Percentiles rank a stretch among this genome's conserved stretches.
phyloP scores from a whole-genome alignment of 352 stramenopile genomes.

The Globisporangium nunn region DNA sequence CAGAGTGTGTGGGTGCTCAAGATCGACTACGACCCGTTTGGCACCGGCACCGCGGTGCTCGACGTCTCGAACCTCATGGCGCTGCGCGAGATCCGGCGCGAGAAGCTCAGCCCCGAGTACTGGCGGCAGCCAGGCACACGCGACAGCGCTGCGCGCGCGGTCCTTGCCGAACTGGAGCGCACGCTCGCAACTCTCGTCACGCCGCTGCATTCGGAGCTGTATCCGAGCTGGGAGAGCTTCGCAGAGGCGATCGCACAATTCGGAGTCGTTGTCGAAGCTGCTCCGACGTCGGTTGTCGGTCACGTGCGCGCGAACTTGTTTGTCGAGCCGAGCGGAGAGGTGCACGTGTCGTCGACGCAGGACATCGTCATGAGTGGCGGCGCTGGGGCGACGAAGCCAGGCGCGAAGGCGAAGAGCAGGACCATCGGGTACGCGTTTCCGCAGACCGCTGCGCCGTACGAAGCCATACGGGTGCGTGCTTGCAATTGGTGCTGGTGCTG shows the following conservation, averaged over 20 bases:
- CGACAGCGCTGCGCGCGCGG: constrained; percentile 41
- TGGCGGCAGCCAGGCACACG: constrained; percentile 61
- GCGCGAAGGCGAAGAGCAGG: constrained; percentile 15
- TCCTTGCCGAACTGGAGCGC: constrained; percentile 55
- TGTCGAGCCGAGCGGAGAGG: constrained; percentile 55
- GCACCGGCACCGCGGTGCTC: constrained; percentile 49
- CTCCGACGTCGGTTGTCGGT: constrained; percentile 31
- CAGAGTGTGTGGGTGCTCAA: constrained; percentile 73
- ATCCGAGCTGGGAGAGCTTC: constrained; percentile 57
- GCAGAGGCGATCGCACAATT: constrained; percentile 46
- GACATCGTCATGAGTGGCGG: constrained; percentile 32
- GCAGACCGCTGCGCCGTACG: constrained; percentile 64
- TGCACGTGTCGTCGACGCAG: constrained; percentile 67
- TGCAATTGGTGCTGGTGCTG: background rate
- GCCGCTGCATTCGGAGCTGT: constrained; percentile 36
- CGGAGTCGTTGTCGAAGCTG: constrained; percentile 77
- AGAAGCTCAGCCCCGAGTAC: constrained; percentile 57
- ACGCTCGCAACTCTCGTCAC: constrained; percentile 20
- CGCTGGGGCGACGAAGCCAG: background rate
- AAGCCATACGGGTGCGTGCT: constrained; percentile 44
- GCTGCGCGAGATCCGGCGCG: constrained; percentile 54
- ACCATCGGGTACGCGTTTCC: constrained; percentile 67
- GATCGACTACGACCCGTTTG: constrained; percentile 74
- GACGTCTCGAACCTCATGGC: constrained; percentile 54
- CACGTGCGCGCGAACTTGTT: constrained; percentile 74